These are phyloP conservation scores for Dioscorea zingiberensis DNA, from an alignment of 106 monocot species.

Conservation along the genomic window DNA sequence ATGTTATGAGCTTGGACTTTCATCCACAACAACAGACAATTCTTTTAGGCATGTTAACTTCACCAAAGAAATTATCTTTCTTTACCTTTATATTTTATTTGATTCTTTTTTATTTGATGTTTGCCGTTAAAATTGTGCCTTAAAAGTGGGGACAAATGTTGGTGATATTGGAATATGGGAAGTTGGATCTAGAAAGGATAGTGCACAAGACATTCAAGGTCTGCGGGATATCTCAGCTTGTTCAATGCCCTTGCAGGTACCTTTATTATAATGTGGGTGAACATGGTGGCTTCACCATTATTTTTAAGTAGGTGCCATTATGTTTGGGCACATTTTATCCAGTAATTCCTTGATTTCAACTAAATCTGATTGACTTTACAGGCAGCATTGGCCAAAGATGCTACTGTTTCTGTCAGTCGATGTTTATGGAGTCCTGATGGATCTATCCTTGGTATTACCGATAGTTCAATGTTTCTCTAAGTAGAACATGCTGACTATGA, in stretches of 20 bases:
- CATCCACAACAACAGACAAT: slow-evolving; percentile 34
- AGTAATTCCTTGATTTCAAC: background rate
- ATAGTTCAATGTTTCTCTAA: background rate
- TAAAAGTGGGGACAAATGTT: slow-evolving; percentile 54
- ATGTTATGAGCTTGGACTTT: slow-evolving; percentile 48
- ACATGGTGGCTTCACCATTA: background rate
- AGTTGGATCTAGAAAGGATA: slow-evolving; percentile 30
- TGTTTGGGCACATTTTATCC: background rate
- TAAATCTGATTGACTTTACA: slow-evolving; percentile 8
- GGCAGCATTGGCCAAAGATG: slow-evolving; percentile 83
- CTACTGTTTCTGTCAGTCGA: slow-evolving; percentile 82
- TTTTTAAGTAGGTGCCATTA: background rate
- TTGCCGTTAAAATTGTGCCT: background rate
- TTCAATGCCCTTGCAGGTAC: slow-evolving; percentile 33
- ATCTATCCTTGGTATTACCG: slow-evolving; percentile 57
- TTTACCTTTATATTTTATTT: background rate
- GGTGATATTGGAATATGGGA: slow-evolving; percentile 59
- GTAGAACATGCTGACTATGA: background rate
- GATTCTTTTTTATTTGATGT: background rate
- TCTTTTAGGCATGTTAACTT: slow-evolving; percentile 30
- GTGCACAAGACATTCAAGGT: slow-evolving; percentile 32
- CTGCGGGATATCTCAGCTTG: slow-evolving; percentile 27
- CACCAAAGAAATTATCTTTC: background rate
- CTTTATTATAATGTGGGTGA: no score
- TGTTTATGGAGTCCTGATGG: slow-evolving; percentile 98